Evolutionary conservation across 2,329 filamentous ascomycete genomes (phyloP).

Genomic region (Penicillium janthinellum): DNA sequence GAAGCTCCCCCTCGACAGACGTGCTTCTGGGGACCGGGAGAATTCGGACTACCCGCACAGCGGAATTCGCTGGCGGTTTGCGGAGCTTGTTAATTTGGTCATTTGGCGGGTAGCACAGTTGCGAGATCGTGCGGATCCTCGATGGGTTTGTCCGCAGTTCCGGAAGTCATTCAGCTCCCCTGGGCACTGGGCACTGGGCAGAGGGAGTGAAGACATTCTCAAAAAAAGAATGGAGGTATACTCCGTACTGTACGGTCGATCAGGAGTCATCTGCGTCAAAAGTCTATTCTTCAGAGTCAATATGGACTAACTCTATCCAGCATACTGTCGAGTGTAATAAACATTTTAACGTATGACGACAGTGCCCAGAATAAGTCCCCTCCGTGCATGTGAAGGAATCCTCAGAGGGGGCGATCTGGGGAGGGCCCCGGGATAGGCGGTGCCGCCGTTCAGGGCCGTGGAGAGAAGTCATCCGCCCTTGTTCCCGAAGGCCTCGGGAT

Average conservation of each 20-base stretch:
- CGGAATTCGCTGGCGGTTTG: conserved; percentile 19
- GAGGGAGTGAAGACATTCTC: no score
- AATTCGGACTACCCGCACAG: not conserved
- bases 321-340: not conserved
- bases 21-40: not conserved
- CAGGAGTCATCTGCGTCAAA: not conserved
- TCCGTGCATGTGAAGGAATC: conserved; percentile 22
- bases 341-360: conserved; percentile 20
- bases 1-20: conserved; percentile 10
- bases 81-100: not conserved
- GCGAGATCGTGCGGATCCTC: not conserved
- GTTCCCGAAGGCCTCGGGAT: conserved; percentile 33
- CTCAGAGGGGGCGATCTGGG: conserved; percentile 15
- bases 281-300: not conserved
- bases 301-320: not conserved
- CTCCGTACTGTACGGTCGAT: no score
- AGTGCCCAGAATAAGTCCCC: not conserved
- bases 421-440: conserved; percentile 2
- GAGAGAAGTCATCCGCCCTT: conserved; percentile 25
- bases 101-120: not conserved
- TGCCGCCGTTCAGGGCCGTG: conserved; percentile 8
- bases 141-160: conserved; percentile 12
- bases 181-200: not conserved
- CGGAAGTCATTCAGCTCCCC: conserved; percentile 16
- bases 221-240: not conserved